Evolutionary conservation across 1,284 basidiomycete genomes (phyloP), one percentile per base, ranked within the genome.

Genomic region (Polyporus tsugae): DNA sequence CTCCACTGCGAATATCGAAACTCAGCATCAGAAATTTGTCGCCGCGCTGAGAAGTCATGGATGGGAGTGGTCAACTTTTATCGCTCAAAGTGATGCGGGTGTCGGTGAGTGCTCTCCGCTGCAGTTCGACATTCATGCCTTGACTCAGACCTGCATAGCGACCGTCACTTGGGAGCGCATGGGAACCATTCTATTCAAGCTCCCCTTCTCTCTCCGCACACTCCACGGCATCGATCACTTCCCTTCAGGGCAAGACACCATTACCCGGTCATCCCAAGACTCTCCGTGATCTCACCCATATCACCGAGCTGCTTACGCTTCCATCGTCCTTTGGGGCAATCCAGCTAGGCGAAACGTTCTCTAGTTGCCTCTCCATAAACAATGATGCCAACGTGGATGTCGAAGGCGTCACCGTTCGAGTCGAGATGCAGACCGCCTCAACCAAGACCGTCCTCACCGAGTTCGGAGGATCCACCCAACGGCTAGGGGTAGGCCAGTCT

Each of bases 161-260:
- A 73, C 93, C 93, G n/a, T 84, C 90, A 61, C 79, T 94, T 46
- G 88, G 90, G 1, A 86, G 84, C 71, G 86, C 90, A 79, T 94
- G 93, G 91, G 88, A 93, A 71, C 93, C 93, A 19, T 95, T 94
- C 80, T 95, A 93, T 79, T 93, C 92, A 2, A 92, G 88, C 70
- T 94, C 93, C 1, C 88, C 91, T 4, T 89, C 91, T 4, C 91
- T 93, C 75, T 93, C 91, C 10, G 88, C 89, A 4, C 91, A 91
- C 74, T 93, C 93, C 0, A 91, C 92, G 25, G 87, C 89, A 11
- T 91, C 91, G 4, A 85, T 94, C 9, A 82, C 90, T n/a, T 95
- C 93, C 17, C 82, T 94, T 0, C 92, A 95, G 79, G 91, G 91
- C 9, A 85, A 84, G 63, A 78, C 83, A 2, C 92, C 92, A 2